These are phyloP conservation scores for Pugionium dolabratum DNA, from an alignment of 345 rosid genomes.

Conservation along the genomic window DNA sequence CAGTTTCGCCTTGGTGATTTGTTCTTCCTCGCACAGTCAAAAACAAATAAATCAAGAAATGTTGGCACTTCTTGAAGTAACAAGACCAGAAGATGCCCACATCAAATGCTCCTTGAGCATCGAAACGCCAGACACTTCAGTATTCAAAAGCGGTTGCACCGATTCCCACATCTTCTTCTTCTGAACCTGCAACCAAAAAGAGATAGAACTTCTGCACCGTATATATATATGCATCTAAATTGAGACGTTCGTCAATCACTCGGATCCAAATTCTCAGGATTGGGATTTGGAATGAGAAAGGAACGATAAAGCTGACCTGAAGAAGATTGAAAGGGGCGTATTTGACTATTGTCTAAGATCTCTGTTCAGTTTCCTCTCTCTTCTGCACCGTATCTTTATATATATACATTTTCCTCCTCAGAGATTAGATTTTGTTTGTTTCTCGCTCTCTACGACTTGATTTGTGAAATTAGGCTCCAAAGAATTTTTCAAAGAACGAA, in stretches of 20 bases:
- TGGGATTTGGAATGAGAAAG: too few species aligned
- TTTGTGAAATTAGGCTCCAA: neutral
- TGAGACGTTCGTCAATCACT: too few species aligned
- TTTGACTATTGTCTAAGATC: conserved; percentile 42
- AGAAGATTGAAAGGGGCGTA: conserved; percentile 64
- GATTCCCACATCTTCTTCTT: conserved; percentile 92
- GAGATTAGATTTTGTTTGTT: neutral
- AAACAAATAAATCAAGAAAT: conserved; percentile 51
- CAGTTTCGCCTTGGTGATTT: conserved; percentile 18
- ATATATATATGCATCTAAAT: neutral
- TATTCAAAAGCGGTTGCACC: conserved; percentile 86
- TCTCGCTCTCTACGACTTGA: neutral
- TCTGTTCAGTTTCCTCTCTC: conserved; percentile 70
- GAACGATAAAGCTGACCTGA: conserved; percentile 48
- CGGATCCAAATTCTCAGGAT: too few species aligned
- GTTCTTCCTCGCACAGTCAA: conserved; percentile 21
- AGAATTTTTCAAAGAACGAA: conserved; percentile 1
- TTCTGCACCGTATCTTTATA: conserved; percentile 64
- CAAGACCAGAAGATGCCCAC: conserved; percentile 70
- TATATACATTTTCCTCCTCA: too few species aligned
- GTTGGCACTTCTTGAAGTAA: conserved; percentile 60
- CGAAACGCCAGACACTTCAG: conserved; percentile 58
- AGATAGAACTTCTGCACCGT: conserved; percentile 56
- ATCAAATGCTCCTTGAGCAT: conserved; percentile 62
- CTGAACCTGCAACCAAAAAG: conserved; percentile 53